These are phyloP conservation scores for Coemansia sp. DNA, from an alignment of 192 early-diverging fungal species.

Conservation along the genomic window DNA sequence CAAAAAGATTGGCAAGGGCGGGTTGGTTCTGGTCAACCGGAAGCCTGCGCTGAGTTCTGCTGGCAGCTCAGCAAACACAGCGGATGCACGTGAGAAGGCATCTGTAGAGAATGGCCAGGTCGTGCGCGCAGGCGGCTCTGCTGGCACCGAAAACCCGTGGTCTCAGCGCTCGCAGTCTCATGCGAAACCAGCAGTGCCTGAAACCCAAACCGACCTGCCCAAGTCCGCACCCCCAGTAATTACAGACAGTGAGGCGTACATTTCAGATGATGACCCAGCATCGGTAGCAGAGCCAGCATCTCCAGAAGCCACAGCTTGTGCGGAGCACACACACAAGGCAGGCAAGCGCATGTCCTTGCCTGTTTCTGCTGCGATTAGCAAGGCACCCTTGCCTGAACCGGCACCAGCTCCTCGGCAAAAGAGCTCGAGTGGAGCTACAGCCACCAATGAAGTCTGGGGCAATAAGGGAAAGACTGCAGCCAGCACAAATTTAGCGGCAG, in stretches of 20 bases:
- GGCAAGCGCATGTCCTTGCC: no score
- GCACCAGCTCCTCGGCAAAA: no score
- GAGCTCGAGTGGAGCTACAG: no score
- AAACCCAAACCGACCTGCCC: background rate
- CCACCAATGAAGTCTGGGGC: conserved; percentile 18
- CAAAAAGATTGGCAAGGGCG: conserved; percentile 2
- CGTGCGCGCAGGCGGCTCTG: background rate
- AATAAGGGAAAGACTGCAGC: conserved; percentile 8
- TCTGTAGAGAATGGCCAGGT: background rate
- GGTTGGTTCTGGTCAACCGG: conserved; percentile 22
- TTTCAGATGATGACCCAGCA: background rate
- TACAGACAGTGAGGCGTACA: no score
- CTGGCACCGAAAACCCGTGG: conserved; percentile 21
- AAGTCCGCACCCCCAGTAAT: no score
- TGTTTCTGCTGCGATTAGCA: no score
- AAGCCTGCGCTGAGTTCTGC: conserved; percentile 1
- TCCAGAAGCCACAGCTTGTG: background rate
- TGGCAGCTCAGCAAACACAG: background rate
- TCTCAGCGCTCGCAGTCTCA: conserved; percentile 16
- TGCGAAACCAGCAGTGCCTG: background rate
- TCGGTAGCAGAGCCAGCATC: background rate
- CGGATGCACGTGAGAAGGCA: background rate
- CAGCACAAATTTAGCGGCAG: background rate
- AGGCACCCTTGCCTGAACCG: no score
- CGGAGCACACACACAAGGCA: background rate